Evolutionary conservation across 2,329 filamentous ascomycete species (phyloP).

Genomic region (Mycosphaerella sp.): DNA sequence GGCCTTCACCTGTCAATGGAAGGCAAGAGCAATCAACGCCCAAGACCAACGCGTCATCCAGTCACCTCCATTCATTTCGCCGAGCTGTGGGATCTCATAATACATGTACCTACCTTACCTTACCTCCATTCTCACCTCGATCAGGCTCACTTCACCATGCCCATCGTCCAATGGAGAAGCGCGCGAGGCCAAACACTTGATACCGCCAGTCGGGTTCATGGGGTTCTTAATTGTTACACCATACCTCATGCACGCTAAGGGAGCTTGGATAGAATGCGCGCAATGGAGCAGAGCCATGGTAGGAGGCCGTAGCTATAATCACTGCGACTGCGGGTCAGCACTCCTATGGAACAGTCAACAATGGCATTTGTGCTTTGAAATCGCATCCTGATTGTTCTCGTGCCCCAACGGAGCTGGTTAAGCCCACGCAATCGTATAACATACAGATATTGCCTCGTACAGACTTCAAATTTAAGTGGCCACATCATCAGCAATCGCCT

Average conservation of each 20-base stretch:
- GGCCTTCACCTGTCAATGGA: neutral
- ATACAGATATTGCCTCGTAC: neutral
- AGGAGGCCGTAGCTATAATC: neutral
- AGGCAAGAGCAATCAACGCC: neutral
- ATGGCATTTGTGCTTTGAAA: neutral
- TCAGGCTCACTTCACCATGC: neutral
- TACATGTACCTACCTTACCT: neutral
- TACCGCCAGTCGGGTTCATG: neutral
- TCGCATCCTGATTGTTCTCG: neutral
- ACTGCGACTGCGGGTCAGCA: neutral
- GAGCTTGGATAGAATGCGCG: neutral
- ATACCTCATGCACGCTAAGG: neutral
- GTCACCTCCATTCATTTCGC: neutral
- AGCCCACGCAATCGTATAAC: neutral
- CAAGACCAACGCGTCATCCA: neutral
- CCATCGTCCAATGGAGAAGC: neutral
- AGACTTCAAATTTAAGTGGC: neutral
- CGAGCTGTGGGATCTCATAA: no score
- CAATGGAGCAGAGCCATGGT: neutral
- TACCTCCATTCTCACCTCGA: neutral
- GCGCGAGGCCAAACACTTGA: neutral
- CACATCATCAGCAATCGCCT: neutral
- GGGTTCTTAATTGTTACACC: neutral
- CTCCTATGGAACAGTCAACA: neutral
- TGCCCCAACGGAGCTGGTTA: neutral